Conservation (phyloP, 2,329 filamentous ascomycete species). For the Sphaerulina populicola region DNA sequence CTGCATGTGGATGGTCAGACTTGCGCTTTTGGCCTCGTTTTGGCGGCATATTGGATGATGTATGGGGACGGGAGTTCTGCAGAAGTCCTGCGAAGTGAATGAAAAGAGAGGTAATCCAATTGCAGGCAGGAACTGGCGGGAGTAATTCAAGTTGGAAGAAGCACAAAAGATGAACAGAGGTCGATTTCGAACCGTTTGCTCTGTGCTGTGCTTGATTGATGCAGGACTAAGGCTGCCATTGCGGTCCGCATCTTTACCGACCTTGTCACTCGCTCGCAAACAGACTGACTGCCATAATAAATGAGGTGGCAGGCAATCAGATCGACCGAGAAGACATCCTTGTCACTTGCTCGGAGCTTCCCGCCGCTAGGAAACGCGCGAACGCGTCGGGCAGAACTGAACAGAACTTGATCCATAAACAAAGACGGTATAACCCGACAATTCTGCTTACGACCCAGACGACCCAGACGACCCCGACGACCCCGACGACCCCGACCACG, state of each 20-base stretch:
- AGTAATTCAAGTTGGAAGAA: slow-evolving; percentile 6
- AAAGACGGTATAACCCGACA: neutral
- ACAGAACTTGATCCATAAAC: neutral
- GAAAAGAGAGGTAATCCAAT: slow-evolving; percentile 40
- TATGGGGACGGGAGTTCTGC: neutral
- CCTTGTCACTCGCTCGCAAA: neutral
- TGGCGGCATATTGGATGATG: slow-evolving; percentile 17
- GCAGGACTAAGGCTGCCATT: neutral
- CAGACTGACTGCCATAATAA: too few species aligned
- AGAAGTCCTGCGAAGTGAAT: slow-evolving; percentile 3
- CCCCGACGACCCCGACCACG: neutral
- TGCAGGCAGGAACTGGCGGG: neutral
- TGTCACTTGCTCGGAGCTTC: neutral
- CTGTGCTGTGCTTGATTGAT: neutral
- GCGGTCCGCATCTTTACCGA: neutral
- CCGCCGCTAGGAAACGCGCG: neutral
- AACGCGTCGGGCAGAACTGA: neutral
- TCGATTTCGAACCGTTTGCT: slow-evolving; percentile 4
- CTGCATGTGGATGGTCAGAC: slow-evolving; percentile 26
- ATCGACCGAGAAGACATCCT: neutral
- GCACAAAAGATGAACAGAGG: slow-evolving; percentile 11
- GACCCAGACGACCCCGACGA: neutral
- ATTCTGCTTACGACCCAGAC: neutral
- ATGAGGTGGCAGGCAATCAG: neutral
- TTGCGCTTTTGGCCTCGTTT: slow-evolving; percentile 24